Conservation (phyloP, 441 rosid genomes). For the Eutrema salsugineum region DNA sequence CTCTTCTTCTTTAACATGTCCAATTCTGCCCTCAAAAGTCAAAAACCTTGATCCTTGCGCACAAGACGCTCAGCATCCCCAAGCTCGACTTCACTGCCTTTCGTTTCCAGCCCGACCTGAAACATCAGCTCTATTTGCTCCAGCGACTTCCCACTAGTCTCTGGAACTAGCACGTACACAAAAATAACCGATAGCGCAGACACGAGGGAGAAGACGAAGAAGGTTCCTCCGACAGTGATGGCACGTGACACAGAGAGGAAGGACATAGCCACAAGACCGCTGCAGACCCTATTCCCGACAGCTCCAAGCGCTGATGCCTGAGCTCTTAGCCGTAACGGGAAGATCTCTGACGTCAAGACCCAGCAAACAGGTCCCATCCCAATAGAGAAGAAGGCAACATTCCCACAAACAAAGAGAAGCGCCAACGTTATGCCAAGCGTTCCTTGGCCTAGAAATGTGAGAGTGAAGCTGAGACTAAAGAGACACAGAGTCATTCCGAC, state of each 20-base stretch:
- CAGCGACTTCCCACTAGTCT: conserved; percentile 84
- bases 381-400: conserved; percentile 83
- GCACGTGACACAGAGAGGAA: conserved; percentile 66
- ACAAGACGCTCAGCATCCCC: conserved; percentile 79
- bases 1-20: conserved; percentile 11
- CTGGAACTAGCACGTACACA: conserved; percentile 63
- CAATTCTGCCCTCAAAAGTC: background rate
- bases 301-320: conserved; percentile 89
- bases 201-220: conserved; percentile 54
- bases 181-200: conserved; percentile 73
- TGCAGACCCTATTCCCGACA: conserved; percentile 79
- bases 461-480: conserved; percentile 53
- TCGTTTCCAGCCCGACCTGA: conserved; percentile 37
- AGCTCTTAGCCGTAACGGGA: conserved; percentile 74
- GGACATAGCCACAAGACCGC: conserved; percentile 90
- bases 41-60: conserved; percentile 39
- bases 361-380: conserved; percentile 89
- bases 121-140: conserved; percentile 80
- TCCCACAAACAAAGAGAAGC: conserved; percentile 63
- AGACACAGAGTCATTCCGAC: conserved; percentile 87
- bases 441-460: conserved; percentile 52
- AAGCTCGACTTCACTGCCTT: conserved; percentile 54
- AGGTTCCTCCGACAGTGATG: conserved; percentile 69
- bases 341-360: conserved; percentile 88
- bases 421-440: conserved; percentile 41